phyloP scores from a whole-genome alignment of 495 filamentous ascomycete genomes.

The Cladorrhinum samala region DNA sequence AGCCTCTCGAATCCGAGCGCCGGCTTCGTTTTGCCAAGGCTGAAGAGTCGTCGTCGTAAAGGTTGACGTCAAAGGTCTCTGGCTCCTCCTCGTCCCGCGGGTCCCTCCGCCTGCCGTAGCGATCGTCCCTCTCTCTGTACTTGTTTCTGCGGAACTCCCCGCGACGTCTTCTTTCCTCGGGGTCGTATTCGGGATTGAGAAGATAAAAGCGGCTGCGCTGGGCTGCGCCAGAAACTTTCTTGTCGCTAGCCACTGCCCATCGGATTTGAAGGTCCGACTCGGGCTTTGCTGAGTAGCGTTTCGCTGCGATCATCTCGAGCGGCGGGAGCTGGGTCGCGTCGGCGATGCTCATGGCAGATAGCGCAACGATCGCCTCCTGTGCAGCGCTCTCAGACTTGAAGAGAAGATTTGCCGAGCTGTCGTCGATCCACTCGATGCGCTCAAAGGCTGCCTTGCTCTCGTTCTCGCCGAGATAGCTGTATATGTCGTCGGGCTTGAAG shows the following conservation, averaged over 20 bases:
- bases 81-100: constrained; percentile 42
- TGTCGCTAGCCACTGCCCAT: constrained; percentile 66
- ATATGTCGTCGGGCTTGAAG: constrained; percentile 70
- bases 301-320: constrained; percentile 54
- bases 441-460: constrained; percentile 47
- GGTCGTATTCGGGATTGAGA: constrained; percentile 82
- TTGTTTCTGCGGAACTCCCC: constrained; percentile 37
- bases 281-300: constrained; percentile 56
- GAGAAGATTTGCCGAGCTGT: constrained; percentile 79
- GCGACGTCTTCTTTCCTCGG: constrained; percentile 58
- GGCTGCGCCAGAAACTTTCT: constrained; percentile 68
- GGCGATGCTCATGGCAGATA: constrained; percentile 43
- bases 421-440: constrained; percentile 90
- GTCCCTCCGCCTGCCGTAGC: constrained; percentile 43
- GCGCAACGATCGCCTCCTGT: constrained; percentile 59
- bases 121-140: constrained; percentile 54
- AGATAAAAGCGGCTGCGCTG: constrained; percentile 86
- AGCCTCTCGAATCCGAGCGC: constrained; percentile 32
- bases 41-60: constrained; percentile 45
- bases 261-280: constrained; percentile 66
- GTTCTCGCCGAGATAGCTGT: constrained; percentile 60
- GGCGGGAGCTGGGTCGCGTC: constrained; percentile 41
- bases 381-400: constrained; percentile 66
- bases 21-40: constrained; percentile 31
- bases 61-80: constrained; percentile 11